Conservation (phyloP, 805 yeast species). For the Helenozyma rhizophorensis region DNA sequence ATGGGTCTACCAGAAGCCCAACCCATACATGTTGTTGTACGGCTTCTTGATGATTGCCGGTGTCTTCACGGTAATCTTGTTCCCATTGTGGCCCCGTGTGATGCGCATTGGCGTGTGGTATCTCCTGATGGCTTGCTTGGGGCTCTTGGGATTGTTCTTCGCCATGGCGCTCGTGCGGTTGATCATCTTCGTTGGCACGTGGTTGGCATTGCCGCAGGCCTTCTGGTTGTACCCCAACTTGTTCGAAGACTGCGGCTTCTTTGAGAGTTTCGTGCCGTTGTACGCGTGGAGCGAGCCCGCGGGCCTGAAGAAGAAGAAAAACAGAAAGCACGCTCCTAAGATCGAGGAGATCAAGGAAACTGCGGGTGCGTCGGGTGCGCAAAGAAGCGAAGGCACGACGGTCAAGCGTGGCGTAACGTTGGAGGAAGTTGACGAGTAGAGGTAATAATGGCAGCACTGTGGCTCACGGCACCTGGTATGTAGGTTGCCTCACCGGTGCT, state of each 20-base stretch:
- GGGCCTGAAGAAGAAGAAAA: conserved; percentile 21
- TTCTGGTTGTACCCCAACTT: conserved; percentile 95
- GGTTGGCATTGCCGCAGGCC: conserved; percentile 60
- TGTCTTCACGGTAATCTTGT: conserved; percentile 60
- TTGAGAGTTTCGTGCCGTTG: conserved; percentile 88
- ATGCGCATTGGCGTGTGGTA: conserved; percentile 93
- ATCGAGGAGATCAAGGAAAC: conserved; percentile 11
- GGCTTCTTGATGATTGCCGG: conserved; percentile 64
- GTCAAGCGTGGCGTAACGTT: conserved; percentile 32
- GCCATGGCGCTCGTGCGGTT: conserved; percentile 75
- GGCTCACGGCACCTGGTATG: too few relatives aligned
- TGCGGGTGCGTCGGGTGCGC: conserved; percentile 13
- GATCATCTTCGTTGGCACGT: conserved; percentile 59
- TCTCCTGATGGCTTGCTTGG: conserved; percentile 70
- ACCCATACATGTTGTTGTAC: conserved; percentile 57
- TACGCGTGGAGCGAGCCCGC: conserved; percentile 71
- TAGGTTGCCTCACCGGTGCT: too few relatives aligned
- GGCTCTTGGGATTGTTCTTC: conserved; percentile 70
- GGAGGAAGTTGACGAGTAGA: conserved; percentile 38
- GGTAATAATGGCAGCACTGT: background rate
- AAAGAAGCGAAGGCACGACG: conserved; percentile 11
- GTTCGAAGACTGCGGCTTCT: conserved; percentile 90
- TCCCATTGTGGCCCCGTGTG: conserved; percentile 93
- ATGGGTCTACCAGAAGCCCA: conserved; percentile 78
- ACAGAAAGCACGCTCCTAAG: conserved; percentile 6